Evolutionary conservation across 1,284 basidiomycete species (phyloP).

Genomic region (Fomitopsis betulina): DNA sequence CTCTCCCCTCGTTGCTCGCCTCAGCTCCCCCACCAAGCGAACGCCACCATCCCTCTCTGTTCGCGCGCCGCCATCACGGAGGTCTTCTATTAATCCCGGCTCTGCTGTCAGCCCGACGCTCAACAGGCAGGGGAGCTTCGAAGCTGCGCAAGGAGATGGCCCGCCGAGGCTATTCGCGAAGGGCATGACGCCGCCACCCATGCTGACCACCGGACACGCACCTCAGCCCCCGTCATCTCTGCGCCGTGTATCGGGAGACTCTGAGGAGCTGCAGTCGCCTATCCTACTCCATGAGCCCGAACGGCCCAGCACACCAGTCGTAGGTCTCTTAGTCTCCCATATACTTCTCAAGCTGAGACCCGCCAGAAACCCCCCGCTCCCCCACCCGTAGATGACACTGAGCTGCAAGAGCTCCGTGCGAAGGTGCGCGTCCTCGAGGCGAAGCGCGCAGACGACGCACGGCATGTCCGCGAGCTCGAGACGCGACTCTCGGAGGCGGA

Average conservation of each 20-base stretch:
- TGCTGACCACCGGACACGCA: constrained; percentile 6
- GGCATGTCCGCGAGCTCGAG: constrained; percentile 83
- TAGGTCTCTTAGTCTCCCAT: constrained; percentile 14
- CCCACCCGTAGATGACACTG: constrained; percentile 43
- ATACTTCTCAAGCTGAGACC: not conserved
- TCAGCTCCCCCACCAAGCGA: constrained; percentile 38
- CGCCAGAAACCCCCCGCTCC: not conserved
- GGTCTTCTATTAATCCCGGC: constrained; percentile 20
- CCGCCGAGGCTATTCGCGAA: constrained; percentile 15
- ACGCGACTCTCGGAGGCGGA: constrained; percentile 79
- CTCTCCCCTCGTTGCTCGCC: constrained; percentile 21
- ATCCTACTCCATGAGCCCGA: constrained; percentile 12
- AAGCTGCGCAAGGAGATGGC: constrained; percentile 16
- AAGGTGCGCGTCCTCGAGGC: constrained; percentile 85
- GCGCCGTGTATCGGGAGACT: constrained; percentile 14
- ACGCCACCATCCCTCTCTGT: constrained; percentile 30
- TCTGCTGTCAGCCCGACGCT: constrained; percentile 20
- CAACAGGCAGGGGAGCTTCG: constrained; percentile 19
- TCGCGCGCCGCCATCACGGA: constrained; percentile 28
- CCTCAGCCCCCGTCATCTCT: constrained; percentile 19
- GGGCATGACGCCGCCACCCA: constrained; percentile 8
- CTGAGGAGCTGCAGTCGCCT: constrained; percentile 12
- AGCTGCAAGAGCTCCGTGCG: constrained; percentile 78
- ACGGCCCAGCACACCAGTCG: constrained; percentile 20
- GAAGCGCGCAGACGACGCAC: constrained; percentile 83